phyloP scores from a whole-genome alignment of 2,329 filamentous ascomycete genomes.

The Cryphonectria carpinicola region DNA sequence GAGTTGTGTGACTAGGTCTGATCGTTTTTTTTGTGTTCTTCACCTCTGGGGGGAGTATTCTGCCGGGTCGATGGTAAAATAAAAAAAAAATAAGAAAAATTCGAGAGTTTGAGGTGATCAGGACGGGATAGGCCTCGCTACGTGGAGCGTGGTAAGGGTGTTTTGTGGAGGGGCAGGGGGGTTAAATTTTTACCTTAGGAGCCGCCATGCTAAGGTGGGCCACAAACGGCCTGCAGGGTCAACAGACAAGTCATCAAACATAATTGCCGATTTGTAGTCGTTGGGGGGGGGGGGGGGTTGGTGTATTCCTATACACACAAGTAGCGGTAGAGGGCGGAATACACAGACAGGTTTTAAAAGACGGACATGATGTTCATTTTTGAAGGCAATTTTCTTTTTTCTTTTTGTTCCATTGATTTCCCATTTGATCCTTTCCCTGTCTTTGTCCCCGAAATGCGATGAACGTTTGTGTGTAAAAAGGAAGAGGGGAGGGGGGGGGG shows the following conservation, averaged over 20 bases:
- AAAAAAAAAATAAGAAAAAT: no score
- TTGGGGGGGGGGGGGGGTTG: no score
- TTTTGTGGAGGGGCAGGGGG: no score
- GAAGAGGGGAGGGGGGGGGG: background rate
- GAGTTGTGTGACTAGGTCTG: background rate
- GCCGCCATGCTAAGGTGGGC: background rate
- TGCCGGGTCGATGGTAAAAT: no score
- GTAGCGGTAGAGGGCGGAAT: background rate
- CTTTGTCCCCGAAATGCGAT: constrained; percentile 26
- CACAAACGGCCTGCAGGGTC: background rate
- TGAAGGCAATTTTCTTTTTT: constrained; percentile 20
- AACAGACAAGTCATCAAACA: background rate
- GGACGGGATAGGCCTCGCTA: no score
- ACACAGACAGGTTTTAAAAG: constrained; percentile 5
- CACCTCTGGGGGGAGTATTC: background rate
- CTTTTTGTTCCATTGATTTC: constrained; percentile 28
- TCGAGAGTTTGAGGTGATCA: no score
- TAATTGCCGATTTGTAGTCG: background rate
- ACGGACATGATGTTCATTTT: constrained; percentile 29
- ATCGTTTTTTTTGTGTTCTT: background rate
- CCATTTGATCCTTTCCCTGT: constrained; percentile 20
- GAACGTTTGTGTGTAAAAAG: constrained; percentile 19
- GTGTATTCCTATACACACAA: background rate
- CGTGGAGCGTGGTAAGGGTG: no score
- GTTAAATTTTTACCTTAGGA: background rate